Evolutionary conservation across 2,329 filamentous ascomycete genomes (phyloP), one percentile per base, ranked within the genome.

Genomic region (Fusarium neocosmosporiellum): DNA sequence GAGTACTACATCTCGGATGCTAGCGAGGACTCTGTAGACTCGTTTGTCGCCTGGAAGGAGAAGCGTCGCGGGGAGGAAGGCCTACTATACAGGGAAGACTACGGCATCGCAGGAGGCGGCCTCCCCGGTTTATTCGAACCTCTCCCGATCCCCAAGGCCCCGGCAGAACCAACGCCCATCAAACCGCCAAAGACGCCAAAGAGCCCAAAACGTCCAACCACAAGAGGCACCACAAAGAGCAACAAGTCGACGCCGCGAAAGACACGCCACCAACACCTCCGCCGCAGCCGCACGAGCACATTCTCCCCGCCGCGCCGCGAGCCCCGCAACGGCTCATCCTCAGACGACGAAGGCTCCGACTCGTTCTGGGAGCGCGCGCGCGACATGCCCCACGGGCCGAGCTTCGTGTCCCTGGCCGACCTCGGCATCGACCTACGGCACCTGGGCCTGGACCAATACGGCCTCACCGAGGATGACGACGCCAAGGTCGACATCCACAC

Each of bases 51-150:
- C 9, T 69, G 68, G 54, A 69, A 68, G 9, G 66, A 67, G 6
- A 60, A 58, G 27, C 60, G 60, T 0, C 70, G 66, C 0, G 77
- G 67, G 0, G 78, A 79, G 18, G 76, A 80, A 43, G 69, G 63
- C 0, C 73, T 81, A 0, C 33, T 81, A 0, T 80, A 80, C 57
- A 75, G 75, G 10, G 76, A 79, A 29, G 63, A 61, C 10, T 81
- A 80, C 24, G 73, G 73, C 9, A 66, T 59, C 33, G 37, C 68
- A 1, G 75, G 76, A 8, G 70, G 67, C 1, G 75, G 70, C 2
- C 73, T 81, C 1, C 80, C 80, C 7, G 80, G 80, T 0, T 65
- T 81, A 18, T 80, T 78, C 27, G 77, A 78, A 50, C 67, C 72
- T 13, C 43, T 71, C 3, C 66, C 69, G 0, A 68, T 73, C 7